Conservation (phyloP, 169 alveolate genomes). For the Plasmodium gallinaceum region DNA sequence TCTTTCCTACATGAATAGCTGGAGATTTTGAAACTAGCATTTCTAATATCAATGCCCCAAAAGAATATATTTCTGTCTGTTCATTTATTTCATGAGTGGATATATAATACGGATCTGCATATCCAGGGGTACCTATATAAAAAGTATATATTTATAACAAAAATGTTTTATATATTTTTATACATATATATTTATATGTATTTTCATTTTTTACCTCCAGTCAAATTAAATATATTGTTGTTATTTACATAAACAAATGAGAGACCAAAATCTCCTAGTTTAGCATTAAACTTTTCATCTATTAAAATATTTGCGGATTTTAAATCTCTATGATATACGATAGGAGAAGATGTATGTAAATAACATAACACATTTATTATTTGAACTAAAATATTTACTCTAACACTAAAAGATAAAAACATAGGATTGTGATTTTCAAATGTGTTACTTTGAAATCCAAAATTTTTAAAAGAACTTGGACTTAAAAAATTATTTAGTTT, state of each 20-base stretch:
- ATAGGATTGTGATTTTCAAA: conserved; percentile 22
- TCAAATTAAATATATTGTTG: conserved; percentile 53
- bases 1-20: conserved; percentile 68
- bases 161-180: neutral
- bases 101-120: conserved; percentile 72
- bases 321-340: conserved; percentile 82
- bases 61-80: conserved; percentile 71
- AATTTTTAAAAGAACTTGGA: neutral
- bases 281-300: conserved; percentile 82
- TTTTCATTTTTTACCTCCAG: conserved; percentile 34
- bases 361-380: conserved; percentile 63
- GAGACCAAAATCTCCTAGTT: conserved; percentile 83
- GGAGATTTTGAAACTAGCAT: conserved; percentile 70
- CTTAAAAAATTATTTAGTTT: conserved; percentile 6
- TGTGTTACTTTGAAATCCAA: neutral
- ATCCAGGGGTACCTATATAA: conserved; percentile 59
- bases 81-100: conserved; percentile 75
- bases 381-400: conserved; percentile 60
- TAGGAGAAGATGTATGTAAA: conserved; percentile 63
- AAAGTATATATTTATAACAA: neutral
- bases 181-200: neutral
- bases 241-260: conserved; percentile 58
- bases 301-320: conserved; percentile 81
- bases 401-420: conserved; percentile 28
- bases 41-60: conserved; percentile 65